Evolutionary conservation across 2,329 filamentous ascomycete species (phyloP), one percentile per base, ranked within the genome.

Genomic region (Epichloe typhina): DNA sequence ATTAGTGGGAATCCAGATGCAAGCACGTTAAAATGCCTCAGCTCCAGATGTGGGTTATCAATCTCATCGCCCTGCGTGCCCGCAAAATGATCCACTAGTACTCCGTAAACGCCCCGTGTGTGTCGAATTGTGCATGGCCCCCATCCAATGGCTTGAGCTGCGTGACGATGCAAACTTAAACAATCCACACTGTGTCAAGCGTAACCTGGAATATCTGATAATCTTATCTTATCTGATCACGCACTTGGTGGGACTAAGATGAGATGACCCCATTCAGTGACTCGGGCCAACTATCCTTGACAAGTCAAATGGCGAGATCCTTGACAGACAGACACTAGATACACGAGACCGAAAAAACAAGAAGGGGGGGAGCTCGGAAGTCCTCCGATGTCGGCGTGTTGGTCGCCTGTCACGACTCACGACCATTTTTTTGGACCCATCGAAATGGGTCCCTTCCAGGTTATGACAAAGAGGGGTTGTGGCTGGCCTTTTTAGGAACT

Each of bases 191-290:
- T 42, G 40, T 42, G 40, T 13, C 12, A 42, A 3, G 8, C 8
- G 13, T 42, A 17, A 23, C 17, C 2, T 21, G 45, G 21, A 36
- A 38, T 15, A 21, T 46, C 26, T 38, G 45, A 46, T 46, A 35
- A 46, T 37, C 43, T 46, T 46, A 46, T 46, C 43, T 46, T 46
- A 46, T 46, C 43, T 46, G 31, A 46, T 46, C 38, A 9, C n/a
- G 19, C n/a, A 11, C n/a, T 8, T 19, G n/a, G 38, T 4, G 19
- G 38, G 15, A 40, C n/a, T 7, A 4, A 40, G n/a, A 2, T 39
- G 9, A 17, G 5, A 39, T n/a, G 13, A 39, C 7, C 38, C 13
- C 5, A 40, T 9, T 8, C n/a, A 40, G 19, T 9, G 19, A 42
- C 7, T 13, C 21, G 9, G 19, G 5, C 40, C 40, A 26, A 26